Conservation (phyloP, 768 basidiomycete species). For the Pleurotus tuber-regium region DNA sequence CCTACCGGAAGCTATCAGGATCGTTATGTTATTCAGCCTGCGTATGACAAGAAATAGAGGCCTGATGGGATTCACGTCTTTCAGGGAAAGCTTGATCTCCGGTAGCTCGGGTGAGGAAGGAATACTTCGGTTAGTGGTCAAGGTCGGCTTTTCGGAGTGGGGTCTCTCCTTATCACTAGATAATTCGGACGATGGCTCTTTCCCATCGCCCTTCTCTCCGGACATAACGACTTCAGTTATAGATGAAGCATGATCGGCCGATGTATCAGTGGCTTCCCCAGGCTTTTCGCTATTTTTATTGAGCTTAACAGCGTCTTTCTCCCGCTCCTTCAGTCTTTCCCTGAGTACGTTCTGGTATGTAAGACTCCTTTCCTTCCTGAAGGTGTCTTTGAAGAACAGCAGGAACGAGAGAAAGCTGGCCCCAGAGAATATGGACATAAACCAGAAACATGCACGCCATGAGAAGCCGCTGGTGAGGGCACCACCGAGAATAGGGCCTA, state of each 20-base stretch:
- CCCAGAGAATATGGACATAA: conserved; percentile 64
- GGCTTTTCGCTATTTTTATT: conserved; percentile 77
- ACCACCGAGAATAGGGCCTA: conserved; percentile 75
- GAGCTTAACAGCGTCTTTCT: conserved; percentile 46
- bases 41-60: conserved; percentile 59
- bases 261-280: conserved; percentile 1
- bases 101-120: conserved; percentile 13
- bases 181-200: not conserved
- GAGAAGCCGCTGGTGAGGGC: conserved; percentile 59
- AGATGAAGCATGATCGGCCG: conserved; percentile 10
- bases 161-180: not conserved
- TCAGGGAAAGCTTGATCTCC: conserved; percentile 51
- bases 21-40: conserved; percentile 63
- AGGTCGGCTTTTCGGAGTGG: not conserved
- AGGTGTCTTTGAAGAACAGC: conserved; percentile 78
- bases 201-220: too few species aligned
- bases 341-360: conserved; percentile 67
- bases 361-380: conserved; percentile 77
- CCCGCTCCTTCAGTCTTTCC: conserved; percentile 20
- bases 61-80: conserved; percentile 73
- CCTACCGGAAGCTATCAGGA: conserved; percentile 65
- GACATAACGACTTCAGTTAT: not conserved
- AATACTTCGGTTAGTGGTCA: not conserved
- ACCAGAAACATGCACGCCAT: conserved; percentile 87
- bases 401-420: conserved; percentile 54